Base-by-base conservation (phyloP, 805 yeast genomes). In the Ogataea methylovora region DNA sequence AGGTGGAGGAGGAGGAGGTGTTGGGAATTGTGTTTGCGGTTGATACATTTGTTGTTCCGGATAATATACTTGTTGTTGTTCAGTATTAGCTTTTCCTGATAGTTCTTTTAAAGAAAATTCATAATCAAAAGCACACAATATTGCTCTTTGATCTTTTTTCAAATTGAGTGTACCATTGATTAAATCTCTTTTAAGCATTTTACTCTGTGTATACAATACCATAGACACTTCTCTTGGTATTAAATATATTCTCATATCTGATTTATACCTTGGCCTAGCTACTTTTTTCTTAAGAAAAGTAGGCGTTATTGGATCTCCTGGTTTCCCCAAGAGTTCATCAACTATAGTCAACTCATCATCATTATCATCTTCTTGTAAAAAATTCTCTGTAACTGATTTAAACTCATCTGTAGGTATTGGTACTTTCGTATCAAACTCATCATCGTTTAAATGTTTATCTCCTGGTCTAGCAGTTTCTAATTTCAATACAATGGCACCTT, bases 211-310 rank as follows among this genome's bases (percentile, higher is more conserved):
- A 41, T 73, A 73, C 15, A 73, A 40, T 3, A 67, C 63, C 40
- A 63, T 60, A 35, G 60, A 48, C 6, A 48, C 38, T 12, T 50
- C 45, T 18, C 63, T 54, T 4, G 79, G 79, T 5, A 76, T 54
- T 14, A 76, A 43, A 51, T 69, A 76, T n/a, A 76, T 68, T 47
- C 73, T 71, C 83, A 76, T 76, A 42, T 71, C 73, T 5, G 73
- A 61, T 47, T 76, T 76, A 51, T 76, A 76, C 23, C 83, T 52
- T 10, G 83, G 83, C 43, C 80, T 58, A 11, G 81, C 81, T 23
- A 75, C 67, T 17, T 69, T 60, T 39, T 73, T 73, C 51, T 76
- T 76, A 32, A 76, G 53, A 45, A 71, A 76, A 4, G 68, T 53
- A 26, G 74, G 65, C 19, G 65, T 56, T 2, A 76, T 71, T 22